These are phyloP conservation scores for Curvularia sp. DNA, from an alignment of 2,329 filamentous ascomycete genomes.

Conservation along the genomic window DNA sequence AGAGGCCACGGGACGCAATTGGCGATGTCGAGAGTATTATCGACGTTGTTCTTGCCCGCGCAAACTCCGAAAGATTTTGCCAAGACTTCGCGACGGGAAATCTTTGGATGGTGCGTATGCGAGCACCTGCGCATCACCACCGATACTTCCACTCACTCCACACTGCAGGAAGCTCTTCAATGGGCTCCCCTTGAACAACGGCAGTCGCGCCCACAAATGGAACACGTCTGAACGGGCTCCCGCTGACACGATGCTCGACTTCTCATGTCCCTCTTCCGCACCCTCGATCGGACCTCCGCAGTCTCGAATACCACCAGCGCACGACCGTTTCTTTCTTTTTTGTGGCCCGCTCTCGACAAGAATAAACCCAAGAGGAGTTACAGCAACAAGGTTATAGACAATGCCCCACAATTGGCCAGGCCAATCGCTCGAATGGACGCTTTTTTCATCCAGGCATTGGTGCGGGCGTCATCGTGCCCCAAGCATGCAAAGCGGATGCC, in stretches of 20 bases:
- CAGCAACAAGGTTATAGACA: conserved; percentile 24
- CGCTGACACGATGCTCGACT: conserved; percentile 64
- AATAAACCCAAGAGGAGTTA: conserved; percentile 27
- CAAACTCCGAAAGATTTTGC: conserved; percentile 16
- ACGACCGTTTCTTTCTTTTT: conserved; percentile 41
- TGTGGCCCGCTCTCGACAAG: conserved; percentile 35
- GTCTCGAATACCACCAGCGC: conserved; percentile 53
- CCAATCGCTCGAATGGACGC: conserved; percentile 52
- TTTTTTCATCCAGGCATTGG: conserved; percentile 61
- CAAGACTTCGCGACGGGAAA: conserved; percentile 21
- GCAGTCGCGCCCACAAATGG: conserved; percentile 19
- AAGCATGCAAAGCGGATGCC: conserved; percentile 54
- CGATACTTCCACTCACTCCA: conserved; percentile 1
- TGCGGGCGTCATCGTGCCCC: conserved; percentile 60
- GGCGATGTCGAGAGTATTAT: conserved; percentile 10
- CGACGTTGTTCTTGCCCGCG: conserved; percentile 10
- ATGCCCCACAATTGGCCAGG: conserved; percentile 12
- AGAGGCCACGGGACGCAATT: conserved; percentile 12
- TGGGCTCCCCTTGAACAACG: conserved; percentile 27
- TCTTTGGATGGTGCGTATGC: conserved; percentile 11
- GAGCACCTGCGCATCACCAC: conserved; percentile 11
- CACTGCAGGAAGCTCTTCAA: conserved; percentile 16
- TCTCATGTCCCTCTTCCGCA: conserved; percentile 69
- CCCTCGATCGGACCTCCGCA: conserved; percentile 60
- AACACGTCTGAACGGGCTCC: conserved; percentile 22